A percentile compares a stretch with the other conserved stretches of the same genome.
These are phyloP conservation scores for Lactifluus piperatus DNA, from an alignment of 768 basidiomycete genomes.

Conservation along the genomic window DNA sequence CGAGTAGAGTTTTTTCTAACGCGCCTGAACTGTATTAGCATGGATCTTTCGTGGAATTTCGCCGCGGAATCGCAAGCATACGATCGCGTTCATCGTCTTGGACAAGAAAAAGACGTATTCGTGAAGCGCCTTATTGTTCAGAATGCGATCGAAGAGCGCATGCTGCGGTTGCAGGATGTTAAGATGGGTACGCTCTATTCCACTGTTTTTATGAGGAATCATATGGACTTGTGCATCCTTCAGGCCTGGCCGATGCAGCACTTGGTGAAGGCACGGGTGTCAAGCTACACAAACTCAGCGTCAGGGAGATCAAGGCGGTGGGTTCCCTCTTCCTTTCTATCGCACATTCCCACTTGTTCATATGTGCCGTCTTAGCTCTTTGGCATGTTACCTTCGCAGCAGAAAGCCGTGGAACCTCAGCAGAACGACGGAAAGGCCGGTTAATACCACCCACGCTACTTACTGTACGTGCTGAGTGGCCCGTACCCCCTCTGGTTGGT, in stretches of 20 bases:
- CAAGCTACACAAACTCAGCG: conserved; percentile 56
- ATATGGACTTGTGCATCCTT: background rate
- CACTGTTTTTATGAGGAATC: no score
- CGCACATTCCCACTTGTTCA: background rate
- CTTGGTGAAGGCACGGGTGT: conserved; percentile 58
- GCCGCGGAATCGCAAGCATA: conserved; percentile 63
- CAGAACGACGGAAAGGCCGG: background rate
- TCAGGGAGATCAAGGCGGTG: conserved; percentile 60
- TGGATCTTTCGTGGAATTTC: conserved; percentile 71
- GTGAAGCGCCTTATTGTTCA: conserved; percentile 60
- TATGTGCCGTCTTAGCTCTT: conserved; percentile 21
- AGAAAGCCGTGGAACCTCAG: background rate
- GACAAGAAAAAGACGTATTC: conserved; percentile 59
- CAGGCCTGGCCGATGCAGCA: conserved; percentile 56
- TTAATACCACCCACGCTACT: background rate
- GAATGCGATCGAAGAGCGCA: conserved; percentile 69
- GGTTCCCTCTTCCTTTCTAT: conserved; percentile 20
- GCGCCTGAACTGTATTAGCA: conserved; percentile 29
- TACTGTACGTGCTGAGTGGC: no score
- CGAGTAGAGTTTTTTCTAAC: background rate
- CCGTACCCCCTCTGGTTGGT: background rate
- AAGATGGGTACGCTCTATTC: conserved; percentile 39
- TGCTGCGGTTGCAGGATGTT: conserved; percentile 60
- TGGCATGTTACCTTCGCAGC: conserved; percentile 21
- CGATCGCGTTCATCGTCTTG: conserved; percentile 55